These are phyloP conservation scores for Pholiota molesta DNA, from an alignment of 768 basidiomycete genomes.

Conservation along the genomic window DNA sequence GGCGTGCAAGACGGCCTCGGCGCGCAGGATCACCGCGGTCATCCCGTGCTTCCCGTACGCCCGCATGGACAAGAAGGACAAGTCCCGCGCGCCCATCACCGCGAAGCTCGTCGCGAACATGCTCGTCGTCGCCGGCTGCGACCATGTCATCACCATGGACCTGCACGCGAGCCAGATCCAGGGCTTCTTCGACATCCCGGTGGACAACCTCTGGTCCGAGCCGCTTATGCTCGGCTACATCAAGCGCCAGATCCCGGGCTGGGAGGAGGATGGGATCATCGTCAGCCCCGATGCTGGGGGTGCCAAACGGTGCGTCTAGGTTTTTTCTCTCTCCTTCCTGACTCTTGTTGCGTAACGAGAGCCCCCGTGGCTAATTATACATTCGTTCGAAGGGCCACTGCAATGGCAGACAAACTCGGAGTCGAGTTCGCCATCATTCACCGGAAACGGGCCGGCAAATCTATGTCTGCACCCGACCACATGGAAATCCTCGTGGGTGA, in stretches of 20 bases:
- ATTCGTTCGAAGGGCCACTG: conserved; percentile 69
- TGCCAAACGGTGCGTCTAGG: conserved; percentile 83
- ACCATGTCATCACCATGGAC: conserved; percentile 99
- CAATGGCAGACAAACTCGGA: conserved; percentile 93
- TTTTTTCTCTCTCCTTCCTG: background rate
- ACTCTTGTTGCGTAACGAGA: conserved; percentile 11
- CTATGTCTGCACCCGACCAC: conserved; percentile 65
- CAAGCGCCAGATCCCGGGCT: conserved; percentile 82
- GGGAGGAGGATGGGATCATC: conserved; percentile 79
- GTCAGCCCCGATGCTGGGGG: conserved; percentile 98
- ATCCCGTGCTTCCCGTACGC: conserved; percentile 98
- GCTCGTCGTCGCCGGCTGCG: conserved; percentile 95
- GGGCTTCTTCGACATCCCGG: conserved; percentile 98
- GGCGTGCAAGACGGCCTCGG: conserved; percentile 96
- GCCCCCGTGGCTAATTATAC: conserved; percentile 13
- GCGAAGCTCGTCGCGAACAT: conserved; percentile 99
- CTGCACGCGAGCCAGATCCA: conserved; percentile 97
- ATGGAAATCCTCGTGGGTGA: conserved; percentile 97
- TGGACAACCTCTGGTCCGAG: conserved; percentile 96
- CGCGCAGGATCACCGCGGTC: conserved; percentile 93
- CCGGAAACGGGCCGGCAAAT: conserved; percentile 78
- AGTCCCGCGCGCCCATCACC: conserved; percentile 93
- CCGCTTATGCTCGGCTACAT: conserved; percentile 95
- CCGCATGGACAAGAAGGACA: conserved; percentile 98
- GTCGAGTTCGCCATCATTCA: conserved; percentile 97